Percentiles rank a stretch among this genome's conserved stretches.
Evolutionary conservation across 106 monocot species (phyloP).

Genomic region (Allium sativum): DNA sequence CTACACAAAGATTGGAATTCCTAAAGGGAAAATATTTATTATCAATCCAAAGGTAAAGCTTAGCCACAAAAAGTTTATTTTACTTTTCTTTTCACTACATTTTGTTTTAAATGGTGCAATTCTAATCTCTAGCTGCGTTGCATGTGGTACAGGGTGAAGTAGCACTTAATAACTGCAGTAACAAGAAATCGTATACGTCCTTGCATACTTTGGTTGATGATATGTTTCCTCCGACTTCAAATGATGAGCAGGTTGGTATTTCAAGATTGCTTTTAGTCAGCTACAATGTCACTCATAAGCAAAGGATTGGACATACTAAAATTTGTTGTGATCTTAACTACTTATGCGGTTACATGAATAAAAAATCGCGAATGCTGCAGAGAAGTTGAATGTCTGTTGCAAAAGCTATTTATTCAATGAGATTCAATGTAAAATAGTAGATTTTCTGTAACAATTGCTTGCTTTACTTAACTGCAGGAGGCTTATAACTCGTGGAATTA

Average conservation of each 20-base stretch:
- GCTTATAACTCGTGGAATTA: constrained; percentile 90
- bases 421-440: neutral
- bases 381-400: neutral
- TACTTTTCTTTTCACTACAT: neutral
- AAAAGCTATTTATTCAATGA: neutral
- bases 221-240: constrained; percentile 97
- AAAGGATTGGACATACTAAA: neutral
- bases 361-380: neutral
- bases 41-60: constrained; percentile 81
- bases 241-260: constrained; percentile 73
- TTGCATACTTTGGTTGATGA: constrained; percentile 85
- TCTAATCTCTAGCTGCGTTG: neutral
- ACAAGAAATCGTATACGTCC: constrained; percentile 90
- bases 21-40: constrained; percentile 92
- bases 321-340: neutral
- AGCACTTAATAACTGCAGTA: constrained; percentile 58
- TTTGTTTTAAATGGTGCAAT: neutral
- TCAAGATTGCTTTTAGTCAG: neutral
- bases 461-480: constrained; percentile 30
- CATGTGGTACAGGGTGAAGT: constrained; percentile 68
- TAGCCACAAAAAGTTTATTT: neutral
- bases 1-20: constrained; percentile 88
- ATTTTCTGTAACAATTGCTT: no score
- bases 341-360: neutral
- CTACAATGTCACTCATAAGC: neutral